Evolutionary conservation across 2,329 filamentous ascomycete species (phyloP), one percentile per base, ranked within the genome.

Genomic region (Colletotrichum sp.): DNA sequence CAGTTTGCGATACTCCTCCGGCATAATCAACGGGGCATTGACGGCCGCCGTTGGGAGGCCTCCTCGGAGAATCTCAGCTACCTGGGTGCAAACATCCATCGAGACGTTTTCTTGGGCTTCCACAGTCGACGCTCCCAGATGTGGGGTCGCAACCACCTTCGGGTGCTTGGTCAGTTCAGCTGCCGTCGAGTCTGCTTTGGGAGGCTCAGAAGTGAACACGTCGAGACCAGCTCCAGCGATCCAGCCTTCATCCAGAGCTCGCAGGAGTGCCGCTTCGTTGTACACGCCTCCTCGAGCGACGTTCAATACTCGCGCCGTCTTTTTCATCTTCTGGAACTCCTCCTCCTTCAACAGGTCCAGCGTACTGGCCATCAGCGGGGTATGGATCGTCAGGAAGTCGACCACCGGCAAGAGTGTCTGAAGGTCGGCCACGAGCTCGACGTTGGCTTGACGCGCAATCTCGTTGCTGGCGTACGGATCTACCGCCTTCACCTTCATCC

Each of bases 21-120:
- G 94, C 18, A 96, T 87, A 77, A 96, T 96, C 70, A 96, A 90
- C 6, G 95, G 95, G 0, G 94, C 95, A 78, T 97, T 96, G 81
- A 96, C 95, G 7, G 95, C 94, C 24, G 90, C 92, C 2, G 94
- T 94, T 0, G 95, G 95, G 2, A 96, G 87, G 1, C 93, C 93
- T 4, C 95, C 95, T 0, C 89, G 87, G 4, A 97, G 87, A 57
- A 96, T 95, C 74, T 93, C 90, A 0, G 94, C 88, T 14, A 96
- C 94, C 84, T 97, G 95, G 39, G 93, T 93, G 83, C 95, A 96
- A 10, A 96, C 95, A 79, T 96, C 95, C 77, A 96, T 90, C 2
- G 93, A 95, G 5, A 96, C 95, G 77, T 96, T 96, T 81, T 96
- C 94, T 83, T 97, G 95, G 0, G 95, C 95, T 87, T 97, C 95